Percentiles rank a stretch among this genome's conserved stretches.
phyloP scores from a whole-genome alignment of 2,329 filamentous ascomycete species.

The Colletotrichum godetiae region DNA sequence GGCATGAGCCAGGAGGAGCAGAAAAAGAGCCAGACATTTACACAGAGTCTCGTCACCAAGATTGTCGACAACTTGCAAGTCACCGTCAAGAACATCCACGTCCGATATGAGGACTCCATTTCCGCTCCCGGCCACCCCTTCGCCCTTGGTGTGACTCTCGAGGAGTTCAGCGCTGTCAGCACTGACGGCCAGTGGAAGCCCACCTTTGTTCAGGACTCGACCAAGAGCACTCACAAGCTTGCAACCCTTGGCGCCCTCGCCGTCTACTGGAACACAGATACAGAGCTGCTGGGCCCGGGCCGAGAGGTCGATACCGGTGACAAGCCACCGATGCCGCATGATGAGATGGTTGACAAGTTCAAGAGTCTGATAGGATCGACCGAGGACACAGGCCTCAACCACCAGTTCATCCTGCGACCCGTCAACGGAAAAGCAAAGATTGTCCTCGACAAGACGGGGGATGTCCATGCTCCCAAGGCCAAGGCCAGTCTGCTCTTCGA shows the following conservation, averaged over 20 bases:
- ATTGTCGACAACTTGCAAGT: constrained; percentile 99
- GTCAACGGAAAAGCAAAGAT: constrained; percentile 96
- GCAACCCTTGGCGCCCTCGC: constrained; percentile 90
- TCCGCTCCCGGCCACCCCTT: constrained; percentile 96
- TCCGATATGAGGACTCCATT: constrained; percentile 97
- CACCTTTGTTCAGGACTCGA: constrained; percentile 92
- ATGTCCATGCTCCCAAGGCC: constrained; percentile 81
- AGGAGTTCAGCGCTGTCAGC: constrained; percentile 97
- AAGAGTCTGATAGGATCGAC: constrained; percentile 82
- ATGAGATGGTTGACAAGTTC: constrained; percentile 82
- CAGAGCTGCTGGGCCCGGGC: constrained; percentile 83
- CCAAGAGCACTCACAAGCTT: constrained; percentile 88
- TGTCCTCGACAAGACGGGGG: constrained; percentile 93
- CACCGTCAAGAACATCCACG: constrained; percentile 97
- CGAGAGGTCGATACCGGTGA: constrained; percentile 74
- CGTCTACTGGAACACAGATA: constrained; percentile 98
- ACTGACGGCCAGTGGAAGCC: constrained; percentile 96
- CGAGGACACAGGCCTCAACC: constrained; percentile 67
- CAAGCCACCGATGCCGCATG: constrained; percentile 74
- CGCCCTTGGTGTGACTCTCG: constrained; percentile 88
- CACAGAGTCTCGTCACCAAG: constrained; percentile 91
- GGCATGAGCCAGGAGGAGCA: constrained; percentile 95
- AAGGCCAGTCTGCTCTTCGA: constrained; percentile 95
- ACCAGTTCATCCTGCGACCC: constrained; percentile 96
- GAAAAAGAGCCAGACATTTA: constrained; percentile 98